These are phyloP conservation scores for Themeda triandra DNA, from an alignment of 176 grass and related monocot genomes.

Conservation along the genomic window DNA sequence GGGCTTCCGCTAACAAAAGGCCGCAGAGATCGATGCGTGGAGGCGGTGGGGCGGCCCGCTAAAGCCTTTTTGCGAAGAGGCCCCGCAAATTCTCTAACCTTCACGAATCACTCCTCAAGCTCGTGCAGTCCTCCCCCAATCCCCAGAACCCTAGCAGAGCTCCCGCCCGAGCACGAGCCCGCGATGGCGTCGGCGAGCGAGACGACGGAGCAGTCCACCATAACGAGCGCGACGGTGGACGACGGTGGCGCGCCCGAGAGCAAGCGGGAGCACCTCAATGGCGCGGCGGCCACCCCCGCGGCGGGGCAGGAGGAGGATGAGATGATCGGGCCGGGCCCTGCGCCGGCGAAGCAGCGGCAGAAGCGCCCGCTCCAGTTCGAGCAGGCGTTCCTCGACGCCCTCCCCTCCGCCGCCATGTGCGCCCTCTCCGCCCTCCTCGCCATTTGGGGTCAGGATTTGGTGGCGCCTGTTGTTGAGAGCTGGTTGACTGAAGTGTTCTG, in stretches of 20 bases:
- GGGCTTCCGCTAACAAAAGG: not conserved
- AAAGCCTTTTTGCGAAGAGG: not conserved
- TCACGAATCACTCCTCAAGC: not conserved
- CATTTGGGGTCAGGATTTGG: conserved; percentile 17
- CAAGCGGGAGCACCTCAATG: conserved; percentile 37
- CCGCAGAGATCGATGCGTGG: not conserved
- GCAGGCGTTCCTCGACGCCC: conserved; percentile 84
- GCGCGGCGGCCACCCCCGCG: not conserved
- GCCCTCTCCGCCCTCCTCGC: not conserved
- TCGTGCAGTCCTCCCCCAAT: not conserved
- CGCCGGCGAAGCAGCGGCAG: conserved; percentile 41
- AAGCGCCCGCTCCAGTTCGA: conserved; percentile 98
- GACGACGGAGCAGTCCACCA: conserved; percentile 20
- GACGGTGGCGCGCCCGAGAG: conserved; percentile 33
- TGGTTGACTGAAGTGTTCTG: not conserved
- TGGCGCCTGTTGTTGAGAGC: not conserved
- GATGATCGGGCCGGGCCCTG: conserved; percentile 69
- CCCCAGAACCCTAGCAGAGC: conserved; percentile 48
- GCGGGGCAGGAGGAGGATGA: conserved; percentile 39
- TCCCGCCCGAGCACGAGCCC: not conserved
- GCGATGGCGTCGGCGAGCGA: conserved; percentile 37
- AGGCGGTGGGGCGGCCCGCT: not conserved
- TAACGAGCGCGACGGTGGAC: conserved; percentile 9
- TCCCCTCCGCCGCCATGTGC: conserved; percentile 86
- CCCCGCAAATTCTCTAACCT: not conserved